A percentile compares a stretch with the other conserved stretches of the same genome.
Conservation (phyloP, 495 filamentous ascomycete species). For the Trichoderma asperelloides region DNA sequence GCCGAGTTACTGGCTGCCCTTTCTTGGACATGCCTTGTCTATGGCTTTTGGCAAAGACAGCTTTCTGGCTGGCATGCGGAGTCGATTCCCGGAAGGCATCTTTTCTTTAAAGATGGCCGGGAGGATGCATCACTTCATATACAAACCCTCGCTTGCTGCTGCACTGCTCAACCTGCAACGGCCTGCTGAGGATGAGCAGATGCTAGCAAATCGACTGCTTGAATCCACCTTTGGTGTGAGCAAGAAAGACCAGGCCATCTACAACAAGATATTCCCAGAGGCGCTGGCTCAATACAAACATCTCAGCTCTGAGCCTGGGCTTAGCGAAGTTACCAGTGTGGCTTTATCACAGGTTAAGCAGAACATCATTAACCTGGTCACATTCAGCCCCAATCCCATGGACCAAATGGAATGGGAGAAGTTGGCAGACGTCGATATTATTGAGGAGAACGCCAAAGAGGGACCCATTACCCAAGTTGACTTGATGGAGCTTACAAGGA, state of each 20-base stretch:
- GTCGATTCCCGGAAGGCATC: slow-evolving; percentile 1
- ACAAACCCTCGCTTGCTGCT: slow-evolving; percentile 3
- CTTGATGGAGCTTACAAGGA: slow-evolving; percentile 7
- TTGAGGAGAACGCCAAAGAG: not conserved
- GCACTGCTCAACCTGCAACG: slow-evolving; percentile 1
- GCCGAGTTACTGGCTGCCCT: slow-evolving; percentile 6
- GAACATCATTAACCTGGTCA: not conserved
- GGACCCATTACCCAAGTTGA: not conserved
- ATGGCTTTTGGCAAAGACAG: not conserved
- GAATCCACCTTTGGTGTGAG: slow-evolving; percentile 2
- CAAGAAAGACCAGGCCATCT: not conserved
- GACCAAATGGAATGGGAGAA: slow-evolving; percentile 8
- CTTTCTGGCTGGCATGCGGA: not conserved
- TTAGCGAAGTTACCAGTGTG: not conserved
- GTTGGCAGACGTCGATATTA: not conserved
- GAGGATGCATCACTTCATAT: not conserved
- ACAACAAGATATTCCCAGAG: not conserved
- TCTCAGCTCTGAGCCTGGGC: not conserved
- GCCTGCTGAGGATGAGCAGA: not conserved
- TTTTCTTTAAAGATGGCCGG: slow-evolving; percentile 1
- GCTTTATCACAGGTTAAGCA: not conserved
- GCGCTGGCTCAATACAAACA: not conserved
- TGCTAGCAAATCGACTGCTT: not conserved
- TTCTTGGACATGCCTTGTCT: not conserved
- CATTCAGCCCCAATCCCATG: slow-evolving; percentile 4